phyloP scores from a whole-genome alignment of 352 stramenopile genomes.

The Nothophytophthora sp. region DNA sequence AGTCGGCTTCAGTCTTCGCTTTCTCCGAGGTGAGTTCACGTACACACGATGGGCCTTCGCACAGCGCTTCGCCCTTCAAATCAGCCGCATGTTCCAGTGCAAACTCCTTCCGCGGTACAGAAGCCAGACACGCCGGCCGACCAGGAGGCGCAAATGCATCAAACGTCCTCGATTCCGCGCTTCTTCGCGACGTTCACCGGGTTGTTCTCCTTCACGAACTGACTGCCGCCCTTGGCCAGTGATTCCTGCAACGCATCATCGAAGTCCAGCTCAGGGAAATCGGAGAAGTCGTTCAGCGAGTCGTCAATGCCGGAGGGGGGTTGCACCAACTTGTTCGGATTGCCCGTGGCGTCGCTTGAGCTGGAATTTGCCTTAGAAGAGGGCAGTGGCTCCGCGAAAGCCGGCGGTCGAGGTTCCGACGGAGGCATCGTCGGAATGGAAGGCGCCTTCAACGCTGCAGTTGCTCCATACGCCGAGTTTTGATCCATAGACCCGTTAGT shows the following conservation, averaged over 20 bases:
- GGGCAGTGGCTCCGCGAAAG: constrained; percentile 13
- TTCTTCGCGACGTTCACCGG: constrained; percentile 52
- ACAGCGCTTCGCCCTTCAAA: no score
- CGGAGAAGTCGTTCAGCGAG: constrained; percentile 69
- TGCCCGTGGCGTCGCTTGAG: constrained; percentile 1
- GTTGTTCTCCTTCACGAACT: constrained; percentile 71
- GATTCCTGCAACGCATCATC: constrained; percentile 58
- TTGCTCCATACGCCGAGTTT: constrained; percentile 12
- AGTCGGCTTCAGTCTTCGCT: no score
- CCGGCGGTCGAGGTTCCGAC: constrained; percentile 14
- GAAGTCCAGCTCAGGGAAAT: constrained; percentile 79
- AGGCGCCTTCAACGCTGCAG: constrained; percentile 8
- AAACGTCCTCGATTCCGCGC: constrained; percentile 67
- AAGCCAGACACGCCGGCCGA: constrained; percentile 6
- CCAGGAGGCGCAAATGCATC: constrained; percentile 10
- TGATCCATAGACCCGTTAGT: constrained; percentile 2
- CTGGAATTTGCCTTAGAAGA: constrained; percentile 11
- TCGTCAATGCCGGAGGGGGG: constrained; percentile 44
- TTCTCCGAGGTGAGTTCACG: no score
- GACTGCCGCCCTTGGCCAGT: constrained; percentile 35
- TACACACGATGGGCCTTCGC: no score
- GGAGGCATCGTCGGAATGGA: background rate
- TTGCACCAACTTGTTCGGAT: constrained; percentile 21
- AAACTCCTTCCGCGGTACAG: background rate
- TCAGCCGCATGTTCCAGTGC: no score